These are phyloP conservation scores for Pseudoscleropodium purum DNA, from an alignment of 225 moss, liverwort and hornwort species.

Conservation along the genomic window DNA sequence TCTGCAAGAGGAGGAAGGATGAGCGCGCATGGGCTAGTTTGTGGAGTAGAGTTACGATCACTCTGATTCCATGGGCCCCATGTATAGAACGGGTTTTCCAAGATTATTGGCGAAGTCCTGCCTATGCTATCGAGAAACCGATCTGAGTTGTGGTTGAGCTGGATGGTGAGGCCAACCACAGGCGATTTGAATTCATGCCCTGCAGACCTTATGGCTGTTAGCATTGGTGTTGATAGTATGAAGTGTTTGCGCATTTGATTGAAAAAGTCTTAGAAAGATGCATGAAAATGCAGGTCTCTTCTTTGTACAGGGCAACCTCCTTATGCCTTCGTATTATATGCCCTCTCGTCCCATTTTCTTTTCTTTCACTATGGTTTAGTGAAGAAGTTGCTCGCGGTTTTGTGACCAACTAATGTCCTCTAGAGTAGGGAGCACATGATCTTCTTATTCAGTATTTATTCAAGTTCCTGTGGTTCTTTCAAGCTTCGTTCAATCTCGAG, in stretches of 20 bases:
- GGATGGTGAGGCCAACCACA: neutral
- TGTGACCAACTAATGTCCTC: neutral
- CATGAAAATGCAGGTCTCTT: neutral
- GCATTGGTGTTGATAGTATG: slow-evolving; percentile 4
- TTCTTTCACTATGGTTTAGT: slow-evolving; percentile 4
- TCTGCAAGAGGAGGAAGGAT: neutral
- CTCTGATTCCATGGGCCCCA: neutral
- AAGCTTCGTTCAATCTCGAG: neutral
- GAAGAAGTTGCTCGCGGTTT: slow-evolving; percentile 3
- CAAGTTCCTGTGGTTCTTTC: neutral
- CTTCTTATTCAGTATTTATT: slow-evolving; percentile 5
- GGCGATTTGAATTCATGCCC: slow-evolving; percentile 7
- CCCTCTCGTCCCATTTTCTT: neutral
- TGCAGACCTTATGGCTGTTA: slow-evolving; percentile 19
- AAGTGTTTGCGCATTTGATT: slow-evolving; percentile 12
- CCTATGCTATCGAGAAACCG: neutral
- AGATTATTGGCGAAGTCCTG: neutral
- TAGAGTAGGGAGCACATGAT: neutral
- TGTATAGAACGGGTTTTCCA: neutral
- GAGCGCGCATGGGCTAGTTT: neutral
- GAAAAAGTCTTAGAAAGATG: neutral
- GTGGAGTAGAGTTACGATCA: neutral
- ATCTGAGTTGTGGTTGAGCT: neutral
- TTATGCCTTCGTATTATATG: slow-evolving; percentile 16
- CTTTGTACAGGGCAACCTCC: slow-evolving; percentile 27